Conservation (phyloP, 495 filamentous ascomycete genomes). For the Penicillium simplicissimum region DNA sequence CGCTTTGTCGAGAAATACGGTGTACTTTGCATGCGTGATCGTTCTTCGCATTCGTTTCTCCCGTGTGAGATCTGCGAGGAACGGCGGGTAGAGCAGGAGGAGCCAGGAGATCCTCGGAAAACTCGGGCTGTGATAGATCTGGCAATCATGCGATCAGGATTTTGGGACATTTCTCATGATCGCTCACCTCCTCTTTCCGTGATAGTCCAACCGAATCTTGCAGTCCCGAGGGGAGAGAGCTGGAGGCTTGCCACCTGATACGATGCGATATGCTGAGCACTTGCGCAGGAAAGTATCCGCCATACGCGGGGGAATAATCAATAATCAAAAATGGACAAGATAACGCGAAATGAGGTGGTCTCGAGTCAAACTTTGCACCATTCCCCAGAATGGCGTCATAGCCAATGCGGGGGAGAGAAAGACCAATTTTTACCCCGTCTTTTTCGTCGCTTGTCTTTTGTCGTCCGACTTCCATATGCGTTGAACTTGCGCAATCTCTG, state of each 20-base stretch:
- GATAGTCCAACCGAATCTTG: background rate
- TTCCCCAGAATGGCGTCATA: slow-evolving; percentile 8
- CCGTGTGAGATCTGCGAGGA: background rate
- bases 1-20: too few relatives aligned
- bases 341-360: background rate
- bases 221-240: background rate
- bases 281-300: background rate
- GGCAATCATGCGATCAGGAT: background rate
- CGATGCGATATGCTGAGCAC: background rate
- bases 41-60: background rate
- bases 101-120: background rate
- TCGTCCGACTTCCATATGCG: too few relatives aligned
- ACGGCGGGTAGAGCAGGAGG: background rate
- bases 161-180: background rate
- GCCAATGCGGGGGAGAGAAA: background rate
- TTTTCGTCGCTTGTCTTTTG: background rate
- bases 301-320: background rate
- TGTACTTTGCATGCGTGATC: background rate
- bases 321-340: background rate
- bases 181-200: background rate
- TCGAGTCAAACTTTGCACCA: background rate
- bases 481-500: slow-evolving; percentile 5
- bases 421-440: background rate
- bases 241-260: background rate
- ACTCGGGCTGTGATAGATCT: background rate